Evolutionary conservation across 495 filamentous ascomycete genomes (phyloP).

Genomic region (Corynascus novoguineensis): DNA sequence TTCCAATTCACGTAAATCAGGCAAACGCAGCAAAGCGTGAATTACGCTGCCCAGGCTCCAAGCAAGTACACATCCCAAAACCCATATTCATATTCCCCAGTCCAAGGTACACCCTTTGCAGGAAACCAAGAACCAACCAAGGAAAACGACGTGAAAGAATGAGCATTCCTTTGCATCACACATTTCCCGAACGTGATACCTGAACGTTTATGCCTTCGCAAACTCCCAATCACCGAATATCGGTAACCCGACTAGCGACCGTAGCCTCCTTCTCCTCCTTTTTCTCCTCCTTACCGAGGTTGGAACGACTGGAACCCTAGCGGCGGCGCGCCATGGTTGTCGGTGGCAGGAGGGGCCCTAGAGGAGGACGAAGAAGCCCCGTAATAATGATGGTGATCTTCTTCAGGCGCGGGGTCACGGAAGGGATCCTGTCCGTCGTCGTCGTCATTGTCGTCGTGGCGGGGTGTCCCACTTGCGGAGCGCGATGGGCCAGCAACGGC

Average conservation of each 20-base stretch:
- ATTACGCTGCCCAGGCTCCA: too few species aligned
- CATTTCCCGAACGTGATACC: too few species aligned
- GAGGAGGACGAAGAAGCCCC: neutral
- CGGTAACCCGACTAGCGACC: neutral
- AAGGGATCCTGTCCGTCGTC: conserved; percentile 43
- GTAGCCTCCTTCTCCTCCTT: neutral
- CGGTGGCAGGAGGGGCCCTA: neutral
- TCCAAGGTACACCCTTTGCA: too few species aligned
- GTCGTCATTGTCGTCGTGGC: conserved; percentile 9
- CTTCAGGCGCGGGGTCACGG: conserved; percentile 37
- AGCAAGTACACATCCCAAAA: too few species aligned
- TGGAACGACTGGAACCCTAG: conserved; percentile 48
- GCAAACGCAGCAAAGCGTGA: too few species aligned
- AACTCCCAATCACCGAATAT: too few species aligned
- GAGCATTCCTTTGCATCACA: too few species aligned
- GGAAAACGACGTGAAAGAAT: too few species aligned
- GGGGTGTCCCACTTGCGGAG: conserved; percentile 33
- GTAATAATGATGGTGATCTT: conserved; percentile 1
- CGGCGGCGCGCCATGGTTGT: conserved; percentile 16
- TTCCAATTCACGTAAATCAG: too few species aligned
- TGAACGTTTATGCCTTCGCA: too few species aligned
- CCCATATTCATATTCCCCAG: too few species aligned
- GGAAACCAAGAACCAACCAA: too few species aligned
- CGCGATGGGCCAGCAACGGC: conserved; percentile 30
- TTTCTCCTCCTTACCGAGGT: conserved; percentile 39